Percentiles rank a stretch among this genome's conserved stretches.
Conservation (phyloP, 2,329 filamentous ascomycete genomes). For the Daldinia sp. region DNA sequence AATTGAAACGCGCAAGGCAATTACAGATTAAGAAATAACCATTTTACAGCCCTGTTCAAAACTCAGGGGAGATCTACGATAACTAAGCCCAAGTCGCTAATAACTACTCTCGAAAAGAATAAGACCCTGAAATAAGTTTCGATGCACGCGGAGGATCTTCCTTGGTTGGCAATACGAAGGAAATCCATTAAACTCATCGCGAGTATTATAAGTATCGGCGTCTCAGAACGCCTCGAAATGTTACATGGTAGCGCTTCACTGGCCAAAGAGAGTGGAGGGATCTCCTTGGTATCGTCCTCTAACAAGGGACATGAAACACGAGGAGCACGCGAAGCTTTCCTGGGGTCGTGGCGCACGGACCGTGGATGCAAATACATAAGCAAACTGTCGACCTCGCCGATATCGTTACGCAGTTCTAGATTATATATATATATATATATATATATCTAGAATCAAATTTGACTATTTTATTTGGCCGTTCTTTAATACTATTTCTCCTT, state of each 20-base stretch:
- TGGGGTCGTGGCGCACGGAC: background rate
- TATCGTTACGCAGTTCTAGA: background rate
- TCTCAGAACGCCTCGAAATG: slow-evolving; percentile 44
- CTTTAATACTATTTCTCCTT: background rate
- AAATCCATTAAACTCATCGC: slow-evolving; percentile 29
- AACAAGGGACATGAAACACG: slow-evolving; percentile 37
- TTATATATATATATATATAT: background rate
- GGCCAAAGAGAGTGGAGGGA: slow-evolving; percentile 18
- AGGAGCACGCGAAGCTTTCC: slow-evolving; percentile 16
- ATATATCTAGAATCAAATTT: background rate
- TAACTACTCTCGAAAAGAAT: slow-evolving; percentile 30
- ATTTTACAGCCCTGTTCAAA: slow-evolving; percentile 24
- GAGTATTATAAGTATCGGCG: slow-evolving; percentile 41
- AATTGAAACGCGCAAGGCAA: slow-evolving; percentile 17
- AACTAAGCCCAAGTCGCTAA: slow-evolving; percentile 33
- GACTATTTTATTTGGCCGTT: background rate
- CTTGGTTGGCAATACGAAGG: slow-evolving; percentile 27
- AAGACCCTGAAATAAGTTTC: slow-evolving; percentile 34
- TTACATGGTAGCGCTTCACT: slow-evolving; percentile 42
- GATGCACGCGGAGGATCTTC: slow-evolving; percentile 37
- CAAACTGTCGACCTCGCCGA: background rate
- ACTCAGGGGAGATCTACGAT: slow-evolving; percentile 23
- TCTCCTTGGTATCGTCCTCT: slow-evolving; percentile 12
- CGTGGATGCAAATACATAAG: background rate
- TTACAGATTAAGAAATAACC: slow-evolving; percentile 18